Base-by-base conservation (phyloP, 225 moss, liverwort and hornwort species). In the Pseudisothecium myosuroides region DNA sequence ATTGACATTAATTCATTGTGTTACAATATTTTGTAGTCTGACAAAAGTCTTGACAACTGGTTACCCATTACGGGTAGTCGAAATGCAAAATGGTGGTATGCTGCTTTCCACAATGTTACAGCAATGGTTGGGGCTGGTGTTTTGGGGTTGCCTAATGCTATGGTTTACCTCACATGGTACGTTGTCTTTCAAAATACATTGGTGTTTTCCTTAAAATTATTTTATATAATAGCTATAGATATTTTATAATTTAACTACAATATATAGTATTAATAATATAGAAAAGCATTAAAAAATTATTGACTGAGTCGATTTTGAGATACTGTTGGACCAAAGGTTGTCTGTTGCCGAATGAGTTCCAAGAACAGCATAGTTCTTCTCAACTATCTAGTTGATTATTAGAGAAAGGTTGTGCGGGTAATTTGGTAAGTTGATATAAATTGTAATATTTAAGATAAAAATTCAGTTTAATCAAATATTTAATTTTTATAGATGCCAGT, bases 391-490 rank as follows among this genome's bases (percentile, higher is more conserved):
- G 83, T 84, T 65, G 55, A 62, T 73, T 39, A 28, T 36, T 74
- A 23, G 66, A 62, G 39, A 72, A 67, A 39, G 6, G 5, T 60
- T 41, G 60, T 41, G n/a, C n/a, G n/a, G 12, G 3, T 59, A 80
- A 29, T 81, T 12, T 43, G 13, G 4, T 27, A 14, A 11, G 28
- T 39, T 58, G 3, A 39, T 39, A 17, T 39, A 39, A 58, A 26
- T 26, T 27, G 6, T 21, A 7, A 27, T 7, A 27, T 26, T 17
- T 39, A 55, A 24, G 4, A 56, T 79, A 16, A 14, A n/a, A 8
- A 8, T 13, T 1, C 22, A 0, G 23, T 36, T 14, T n/a, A n/a
- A 15, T 14, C 36, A 49, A 16, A 11, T 6, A 4, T 2, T n/a
- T 13, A 4, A n/a, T 10, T 22, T 23, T 26, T 15, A 26, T 6